A percentile compares a stretch with the other conserved stretches of the same genome.
phyloP scores from a whole-genome alignment of 148 eudicot species.

The Camellia lanceoleosa region DNA sequence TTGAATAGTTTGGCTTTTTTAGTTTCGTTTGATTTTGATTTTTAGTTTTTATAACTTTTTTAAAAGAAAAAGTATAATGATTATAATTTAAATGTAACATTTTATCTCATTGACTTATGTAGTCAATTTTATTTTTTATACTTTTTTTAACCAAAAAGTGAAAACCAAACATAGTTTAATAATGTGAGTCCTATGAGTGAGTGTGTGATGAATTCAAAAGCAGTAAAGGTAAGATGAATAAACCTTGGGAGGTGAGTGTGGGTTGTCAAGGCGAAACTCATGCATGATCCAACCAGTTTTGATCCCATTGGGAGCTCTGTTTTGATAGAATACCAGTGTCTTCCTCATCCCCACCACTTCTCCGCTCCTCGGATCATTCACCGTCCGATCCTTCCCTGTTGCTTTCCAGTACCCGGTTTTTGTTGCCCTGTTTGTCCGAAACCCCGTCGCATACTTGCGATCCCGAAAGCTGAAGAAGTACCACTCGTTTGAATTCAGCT shows the following conservation, averaged over 20 bases:
- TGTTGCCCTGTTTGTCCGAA: slow-evolving; percentile 39
- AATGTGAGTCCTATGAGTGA: too few relatives aligned
- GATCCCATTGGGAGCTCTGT: slow-evolving; percentile 39
- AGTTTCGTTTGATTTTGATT: too few relatives aligned
- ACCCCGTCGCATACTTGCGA: slow-evolving; percentile 42
- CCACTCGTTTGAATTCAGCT: slow-evolving; percentile 37
- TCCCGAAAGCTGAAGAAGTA: slow-evolving; percentile 46
- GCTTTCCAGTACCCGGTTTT: slow-evolving; percentile 43
- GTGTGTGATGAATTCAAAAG: not conserved
- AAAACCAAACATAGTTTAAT: too few relatives aligned
- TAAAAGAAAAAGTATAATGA: too few relatives aligned
- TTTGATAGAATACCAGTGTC: slow-evolving; percentile 39
- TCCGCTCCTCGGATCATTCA: slow-evolving; percentile 20
- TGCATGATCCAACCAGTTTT: slow-evolving; percentile 52
- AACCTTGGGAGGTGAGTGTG: slow-evolving; percentile 32
- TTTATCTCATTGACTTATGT: too few relatives aligned
- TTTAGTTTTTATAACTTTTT: too few relatives aligned
- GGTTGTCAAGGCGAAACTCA: slow-evolving; percentile 47
- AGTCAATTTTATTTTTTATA: too few relatives aligned
- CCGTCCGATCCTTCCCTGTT: slow-evolving; percentile 38
- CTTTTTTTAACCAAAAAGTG: too few relatives aligned
- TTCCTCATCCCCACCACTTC: slow-evolving; percentile 41
- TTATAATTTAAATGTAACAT: too few relatives aligned
- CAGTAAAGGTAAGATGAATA: not conserved
- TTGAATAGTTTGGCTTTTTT: too few relatives aligned